A percentile compares a stretch with the other conserved stretches of the same genome.
These are phyloP conservation scores for Syncephalastrum monosporum DNA, from an alignment of 371 early-diverging fungal species.

Conservation along the genomic window DNA sequence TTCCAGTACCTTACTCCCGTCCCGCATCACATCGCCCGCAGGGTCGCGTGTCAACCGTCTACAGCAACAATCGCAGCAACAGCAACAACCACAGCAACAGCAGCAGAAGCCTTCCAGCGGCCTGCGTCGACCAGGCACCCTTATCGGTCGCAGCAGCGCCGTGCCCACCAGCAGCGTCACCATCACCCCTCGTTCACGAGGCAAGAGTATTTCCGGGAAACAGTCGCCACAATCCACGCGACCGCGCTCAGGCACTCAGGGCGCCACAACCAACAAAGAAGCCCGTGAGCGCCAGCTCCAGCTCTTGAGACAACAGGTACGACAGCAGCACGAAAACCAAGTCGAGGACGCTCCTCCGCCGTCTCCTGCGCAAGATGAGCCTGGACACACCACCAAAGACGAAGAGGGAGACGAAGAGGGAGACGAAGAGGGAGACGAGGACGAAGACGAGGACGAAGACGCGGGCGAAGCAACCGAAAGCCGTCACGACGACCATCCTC, in stretches of 20 bases:
- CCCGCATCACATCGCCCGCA: slow-evolving; percentile 24
- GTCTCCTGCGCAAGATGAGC: slow-evolving; percentile 10
- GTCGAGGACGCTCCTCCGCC: not conserved
- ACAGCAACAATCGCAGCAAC: slow-evolving; percentile 16
- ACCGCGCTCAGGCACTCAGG: slow-evolving; percentile 26
- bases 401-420: slow-evolving; percentile 10
- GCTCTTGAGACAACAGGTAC: slow-evolving; percentile 13
- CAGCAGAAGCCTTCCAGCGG: slow-evolving; percentile 11
- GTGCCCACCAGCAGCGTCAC: slow-evolving; percentile 17
- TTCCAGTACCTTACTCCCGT: slow-evolving; percentile 28
- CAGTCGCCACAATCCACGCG: slow-evolving; percentile 9
- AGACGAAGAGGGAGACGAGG: no score
- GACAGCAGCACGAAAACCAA: slow-evolving; percentile 7
- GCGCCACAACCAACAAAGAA: slow-evolving; percentile 13
- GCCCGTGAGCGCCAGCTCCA: slow-evolving; percentile 20
- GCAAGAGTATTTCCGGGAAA: not conserved
- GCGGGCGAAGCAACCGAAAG: slow-evolving; percentile 12
- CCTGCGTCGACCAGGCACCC: slow-evolving; percentile 13
- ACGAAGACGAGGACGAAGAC: slow-evolving; percentile 9
- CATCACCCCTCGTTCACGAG: slow-evolving; percentile 7
- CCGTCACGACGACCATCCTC: no score
- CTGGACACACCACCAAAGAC: not conserved
- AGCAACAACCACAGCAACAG: not conserved
- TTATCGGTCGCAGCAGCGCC: slow-evolving; percentile 13
- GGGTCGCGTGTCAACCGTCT: slow-evolving; percentile 18